Conservation (phyloP, 2,329 filamentous ascomycete species). For the Geosmithia flava region DNA sequence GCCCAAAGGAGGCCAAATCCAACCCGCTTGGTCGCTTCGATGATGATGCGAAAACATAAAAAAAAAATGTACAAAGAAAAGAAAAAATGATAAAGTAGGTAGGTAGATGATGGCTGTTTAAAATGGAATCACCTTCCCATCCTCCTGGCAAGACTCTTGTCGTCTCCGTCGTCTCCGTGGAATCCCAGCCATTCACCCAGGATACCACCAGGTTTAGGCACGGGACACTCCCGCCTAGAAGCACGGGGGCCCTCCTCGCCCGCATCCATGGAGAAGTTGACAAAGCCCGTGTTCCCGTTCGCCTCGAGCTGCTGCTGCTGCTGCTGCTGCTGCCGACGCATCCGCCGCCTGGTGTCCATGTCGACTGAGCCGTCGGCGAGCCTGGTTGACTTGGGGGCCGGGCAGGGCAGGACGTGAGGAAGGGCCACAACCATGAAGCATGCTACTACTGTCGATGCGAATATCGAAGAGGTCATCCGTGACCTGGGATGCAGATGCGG, state of each 20-base stretch:
- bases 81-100: neutral
- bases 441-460: slow-evolving; percentile 80
- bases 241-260: slow-evolving; percentile 22
- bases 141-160: neutral
- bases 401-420: slow-evolving; percentile 85
- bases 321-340: slow-evolving; percentile 24
- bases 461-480: slow-evolving; percentile 84
- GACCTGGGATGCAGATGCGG: slow-evolving; percentile 89
- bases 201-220: slow-evolving; percentile 78
- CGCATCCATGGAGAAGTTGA: slow-evolving; percentile 23
- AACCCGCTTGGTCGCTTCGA: neutral
- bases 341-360: slow-evolving; percentile 31
- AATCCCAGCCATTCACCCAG: slow-evolving; percentile 68
- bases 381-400: slow-evolving; percentile 56
- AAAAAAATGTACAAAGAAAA: neutral
- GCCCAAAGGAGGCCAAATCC: too few species aligned
- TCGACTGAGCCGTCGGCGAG: slow-evolving; percentile 56
- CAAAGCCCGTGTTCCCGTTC: slow-evolving; percentile 26
- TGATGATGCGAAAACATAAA: neutral
- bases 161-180: slow-evolving; percentile 20
- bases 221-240: slow-evolving; percentile 65
- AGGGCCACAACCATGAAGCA: slow-evolving; percentile 88
- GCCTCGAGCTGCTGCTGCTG: slow-evolving; percentile 14
- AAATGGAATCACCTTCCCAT: neutral
- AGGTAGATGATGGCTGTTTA: neutral